Evolutionary conservation across 192 early-diverging fungal genomes (phyloP).

Genomic region (Coemansia sp.): DNA sequence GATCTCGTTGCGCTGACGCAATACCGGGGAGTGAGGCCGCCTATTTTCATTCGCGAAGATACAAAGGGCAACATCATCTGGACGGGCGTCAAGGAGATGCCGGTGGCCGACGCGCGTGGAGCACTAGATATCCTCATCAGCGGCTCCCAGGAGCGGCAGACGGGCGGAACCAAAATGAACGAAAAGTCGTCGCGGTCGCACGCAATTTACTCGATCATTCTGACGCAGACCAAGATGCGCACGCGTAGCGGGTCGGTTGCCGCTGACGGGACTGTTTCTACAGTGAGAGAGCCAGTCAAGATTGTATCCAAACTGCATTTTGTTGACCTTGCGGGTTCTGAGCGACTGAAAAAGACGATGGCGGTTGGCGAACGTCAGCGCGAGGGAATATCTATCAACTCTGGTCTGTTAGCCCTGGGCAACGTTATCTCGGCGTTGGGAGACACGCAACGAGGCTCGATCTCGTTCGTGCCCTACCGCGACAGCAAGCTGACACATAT

Average conservation of each 20-base stretch:
- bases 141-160: constrained; percentile 79
- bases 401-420: constrained; percentile 91
- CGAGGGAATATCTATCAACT: constrained; percentile 97
- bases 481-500: constrained; percentile 96
- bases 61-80: constrained; percentile 83
- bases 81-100: constrained; percentile 79
- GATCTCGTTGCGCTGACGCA: constrained; percentile 77
- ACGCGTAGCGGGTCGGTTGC: constrained; percentile 1
- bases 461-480: constrained; percentile 88
- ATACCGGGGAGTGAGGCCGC: constrained; percentile 58
- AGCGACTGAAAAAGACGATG: constrained; percentile 90
- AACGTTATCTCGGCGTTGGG: constrained; percentile 98
- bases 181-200: constrained; percentile 91
- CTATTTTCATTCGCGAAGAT: constrained; percentile 81
- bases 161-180: constrained; percentile 98
- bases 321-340: constrained; percentile 98
- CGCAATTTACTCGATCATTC: constrained; percentile 92
- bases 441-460: constrained; percentile 61
- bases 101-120: constrained; percentile 69
- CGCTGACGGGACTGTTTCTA: constrained; percentile 19
- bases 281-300: constrained; percentile 53
- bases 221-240: constrained; percentile 70
- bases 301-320: constrained; percentile 94
- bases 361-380: constrained; percentile 90
- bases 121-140: constrained; percentile 67